A percentile compares a stretch with the other conserved stretches of the same genome.
Evolutionary conservation across 371 early-diverging fungal species (phyloP).

Genomic region (Rhizopus delemar): DNA sequence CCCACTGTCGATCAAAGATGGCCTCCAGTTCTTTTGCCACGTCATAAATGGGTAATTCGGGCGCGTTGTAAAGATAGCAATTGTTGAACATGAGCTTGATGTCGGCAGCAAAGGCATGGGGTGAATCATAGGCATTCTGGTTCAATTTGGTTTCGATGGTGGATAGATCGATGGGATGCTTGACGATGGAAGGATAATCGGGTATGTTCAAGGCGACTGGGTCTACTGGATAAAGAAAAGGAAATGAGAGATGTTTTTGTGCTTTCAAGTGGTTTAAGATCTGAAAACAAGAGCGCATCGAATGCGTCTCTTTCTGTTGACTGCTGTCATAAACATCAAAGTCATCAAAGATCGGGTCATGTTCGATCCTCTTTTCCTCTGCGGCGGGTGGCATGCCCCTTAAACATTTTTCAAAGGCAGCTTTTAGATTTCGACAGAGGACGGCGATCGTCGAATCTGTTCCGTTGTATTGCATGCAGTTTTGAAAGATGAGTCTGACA

Average conservation of each 20-base stretch:
- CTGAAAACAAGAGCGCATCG: conserved; percentile 69
- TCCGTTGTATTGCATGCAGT: conserved; percentile 92
- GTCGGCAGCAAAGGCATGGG: conserved; percentile 82
- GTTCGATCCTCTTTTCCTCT: background rate
- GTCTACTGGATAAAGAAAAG: conserved; percentile 95
- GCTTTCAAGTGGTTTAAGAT: conserved; percentile 79
- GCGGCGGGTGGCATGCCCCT: conserved; percentile 62
- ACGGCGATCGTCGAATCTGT: conserved; percentile 72
- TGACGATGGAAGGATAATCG: conserved; percentile 90
- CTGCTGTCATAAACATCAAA: conserved; percentile 30
- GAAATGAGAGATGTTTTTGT: conserved; percentile 66
- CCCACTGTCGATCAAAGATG: conserved; percentile 86
- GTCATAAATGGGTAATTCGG: conserved; percentile 82
- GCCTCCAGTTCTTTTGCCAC: conserved; percentile 80
- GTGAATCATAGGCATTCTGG: conserved; percentile 65
- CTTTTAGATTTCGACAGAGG: conserved; percentile 74
- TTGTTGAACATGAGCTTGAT: conserved; percentile 88
- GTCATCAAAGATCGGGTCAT: conserved; percentile 32
- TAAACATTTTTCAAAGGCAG: conserved; percentile 69
- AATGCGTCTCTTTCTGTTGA: conserved; percentile 74
- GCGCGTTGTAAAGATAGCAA: conserved; percentile 93
- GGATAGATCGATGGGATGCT: conserved; percentile 96
- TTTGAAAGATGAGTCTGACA: conserved; percentile 75
- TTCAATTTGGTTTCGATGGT: conserved; percentile 91
- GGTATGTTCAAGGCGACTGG: conserved; percentile 89